Percentiles rank a stretch among this genome's conserved stretches.
These are phyloP conservation scores for Avena eriantha DNA, from an alignment of 176 grass and related monocot species.

Conservation along the genomic window DNA sequence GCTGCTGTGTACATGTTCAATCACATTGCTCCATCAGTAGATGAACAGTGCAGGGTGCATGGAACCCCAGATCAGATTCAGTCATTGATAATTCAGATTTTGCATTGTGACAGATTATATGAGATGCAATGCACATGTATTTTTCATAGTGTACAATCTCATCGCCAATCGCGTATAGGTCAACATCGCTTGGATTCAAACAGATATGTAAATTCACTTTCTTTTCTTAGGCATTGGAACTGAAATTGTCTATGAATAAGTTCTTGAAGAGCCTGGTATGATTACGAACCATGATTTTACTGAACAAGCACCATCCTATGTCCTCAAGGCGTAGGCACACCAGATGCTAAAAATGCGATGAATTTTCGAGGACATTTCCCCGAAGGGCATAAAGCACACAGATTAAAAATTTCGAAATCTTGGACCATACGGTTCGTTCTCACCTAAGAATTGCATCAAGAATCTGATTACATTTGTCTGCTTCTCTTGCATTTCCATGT, in stretches of 20 bases:
- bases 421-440: constrained; percentile 31
- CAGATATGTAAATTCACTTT: background rate
- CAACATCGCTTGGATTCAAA: background rate
- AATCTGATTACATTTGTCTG: constrained; percentile 60
- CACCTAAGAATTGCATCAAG: constrained; percentile 48
- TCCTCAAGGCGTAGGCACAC: constrained; percentile 10
- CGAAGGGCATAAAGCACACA: constrained; percentile 35
- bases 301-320: constrained; percentile 14
- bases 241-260: constrained; percentile 11
- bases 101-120: background rate
- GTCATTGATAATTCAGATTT: constrained; percentile 41
- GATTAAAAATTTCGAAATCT: constrained; percentile 45
- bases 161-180: background rate
- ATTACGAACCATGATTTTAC: constrained; percentile 22
- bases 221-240: constrained; percentile 33
- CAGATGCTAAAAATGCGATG: constrained; percentile 10
- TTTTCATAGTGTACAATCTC: background rate
- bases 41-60: constrained; percentile 26
- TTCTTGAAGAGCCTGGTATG: constrained; percentile 28
- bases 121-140: background rate
- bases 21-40: constrained; percentile 47
- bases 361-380: constrained; percentile 30
- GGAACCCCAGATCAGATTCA: constrained; percentile 39
- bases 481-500: constrained; percentile 46
- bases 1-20: constrained; percentile 57